Evolutionary conservation across 78 protist genomes (phyloP).

Genomic region (Tieghemostelium lacteum): DNA sequence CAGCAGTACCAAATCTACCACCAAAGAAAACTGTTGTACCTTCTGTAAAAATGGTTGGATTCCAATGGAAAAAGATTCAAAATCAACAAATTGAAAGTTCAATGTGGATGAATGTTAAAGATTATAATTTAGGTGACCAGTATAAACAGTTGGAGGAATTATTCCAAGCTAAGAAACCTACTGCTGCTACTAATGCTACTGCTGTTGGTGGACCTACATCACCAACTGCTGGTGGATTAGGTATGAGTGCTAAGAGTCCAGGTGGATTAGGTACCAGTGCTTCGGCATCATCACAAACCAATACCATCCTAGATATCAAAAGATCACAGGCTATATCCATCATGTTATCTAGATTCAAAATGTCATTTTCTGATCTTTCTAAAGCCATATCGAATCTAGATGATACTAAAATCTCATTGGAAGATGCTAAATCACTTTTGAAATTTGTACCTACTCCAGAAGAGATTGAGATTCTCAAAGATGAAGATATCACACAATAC

Average conservation of each 20-base stretch:
- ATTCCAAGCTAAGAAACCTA: constrained; percentile 65
- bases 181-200: neutral
- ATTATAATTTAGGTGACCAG: constrained; percentile 43
- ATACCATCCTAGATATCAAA: constrained; percentile 33
- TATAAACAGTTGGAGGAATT: constrained; percentile 41
- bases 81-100: constrained; percentile 62
- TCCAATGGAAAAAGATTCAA: constrained; percentile 81
- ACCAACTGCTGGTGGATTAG: neutral
- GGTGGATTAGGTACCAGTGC: neutral
- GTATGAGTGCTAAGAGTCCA: neutral
- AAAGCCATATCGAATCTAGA: constrained; percentile 48
- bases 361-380: constrained; percentile 29
- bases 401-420: constrained; percentile 27
- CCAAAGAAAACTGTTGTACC: constrained; percentile 19
- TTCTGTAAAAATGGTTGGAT: constrained; percentile 66
- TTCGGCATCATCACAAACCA: neutral
- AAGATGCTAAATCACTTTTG: constrained; percentile 62
- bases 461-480: constrained; percentile 55
- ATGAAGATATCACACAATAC: constrained; percentile 9
- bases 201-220: constrained; percentile 12
- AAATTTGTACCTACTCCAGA: constrained; percentile 68
- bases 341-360: constrained; percentile 74
- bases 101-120: constrained; percentile 80
- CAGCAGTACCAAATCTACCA: constrained; percentile 62
- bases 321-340: constrained; percentile 72